Evolutionary conservation across 164 flowering plant genomes (phyloP).

Genomic region (Macadamia integrifolia): DNA sequence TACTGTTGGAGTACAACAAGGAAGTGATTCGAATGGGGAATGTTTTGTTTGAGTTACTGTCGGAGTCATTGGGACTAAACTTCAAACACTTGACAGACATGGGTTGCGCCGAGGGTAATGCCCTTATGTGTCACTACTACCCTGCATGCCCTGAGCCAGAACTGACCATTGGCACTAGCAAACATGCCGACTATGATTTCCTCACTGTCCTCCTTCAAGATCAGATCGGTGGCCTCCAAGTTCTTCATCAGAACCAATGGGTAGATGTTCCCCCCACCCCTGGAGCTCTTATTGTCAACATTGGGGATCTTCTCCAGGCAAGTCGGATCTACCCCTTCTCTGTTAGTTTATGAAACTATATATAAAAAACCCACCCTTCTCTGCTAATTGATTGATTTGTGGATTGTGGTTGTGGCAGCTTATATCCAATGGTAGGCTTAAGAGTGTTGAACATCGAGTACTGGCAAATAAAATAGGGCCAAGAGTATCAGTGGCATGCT

Average conservation of each 20-base stretch:
- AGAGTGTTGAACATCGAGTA: conserved; percentile 28
- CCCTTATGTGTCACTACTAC: conserved; percentile 29
- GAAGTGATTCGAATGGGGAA: conserved; percentile 12
- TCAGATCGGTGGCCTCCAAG: conserved; percentile 41
- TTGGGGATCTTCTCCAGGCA: conserved; percentile 48
- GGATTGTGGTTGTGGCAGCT: conserved; percentile 10
- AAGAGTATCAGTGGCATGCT: conserved; percentile 28
- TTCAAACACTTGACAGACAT: conserved; percentile 17
- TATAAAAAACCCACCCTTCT: no score
- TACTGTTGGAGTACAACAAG: conserved; percentile 16
- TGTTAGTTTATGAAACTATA: no score
- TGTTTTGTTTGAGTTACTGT: conserved; percentile 18
- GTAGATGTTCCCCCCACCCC: conserved; percentile 30
- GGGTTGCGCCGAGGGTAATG: conserved; percentile 17
- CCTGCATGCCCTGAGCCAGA: conserved; percentile 51
- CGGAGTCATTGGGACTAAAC: conserved; percentile 25
- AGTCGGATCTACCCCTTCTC: background rate
- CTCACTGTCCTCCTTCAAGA: conserved; percentile 44
- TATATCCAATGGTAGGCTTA: conserved; percentile 24
- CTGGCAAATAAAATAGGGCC: conserved; percentile 17
- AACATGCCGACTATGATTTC: conserved; percentile 36
- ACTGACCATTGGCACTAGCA: conserved; percentile 28
- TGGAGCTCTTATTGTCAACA: conserved; percentile 34
- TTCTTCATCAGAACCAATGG: conserved; percentile 34
- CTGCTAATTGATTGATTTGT: no score